Base-by-base conservation (phyloP, 164 flowering plant genomes). In the Akebia trifoliata region DNA sequence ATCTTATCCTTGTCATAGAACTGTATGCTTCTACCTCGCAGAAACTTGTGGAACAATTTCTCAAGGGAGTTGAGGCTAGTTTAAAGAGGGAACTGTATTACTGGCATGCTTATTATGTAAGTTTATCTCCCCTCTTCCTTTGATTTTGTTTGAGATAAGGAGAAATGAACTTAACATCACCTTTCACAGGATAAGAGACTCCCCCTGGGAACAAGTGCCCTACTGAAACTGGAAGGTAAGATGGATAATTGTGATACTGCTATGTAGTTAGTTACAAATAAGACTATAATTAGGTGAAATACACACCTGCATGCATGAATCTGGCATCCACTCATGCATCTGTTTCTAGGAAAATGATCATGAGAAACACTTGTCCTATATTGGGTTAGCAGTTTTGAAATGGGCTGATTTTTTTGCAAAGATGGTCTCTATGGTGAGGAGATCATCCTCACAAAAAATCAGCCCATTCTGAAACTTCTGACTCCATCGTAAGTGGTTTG, bases 31-130 rank as follows among this genome's bases (percentile, higher is more conserved):
- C 40, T 37, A 57, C 55, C 38, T 48, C 70, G 69, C 93, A 81
- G 89, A 86, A 80, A 61, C 84, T 86, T 24, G 83, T 78, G 17
- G 89, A 86, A 63, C 72, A 81, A 31, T 80, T 86, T 63, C 84
- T 86, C 8, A 77, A 72, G 57, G 67, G 80, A 59, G 74, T 78
- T 4, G 84, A 78, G 8, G 64, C 72, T 48, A 67, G 76, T 44
- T 29, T 65, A 4, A 81, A 70, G 56, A 67, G 87, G 69, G 82
- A 83, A 65, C 68, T 83, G 1, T 83, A 78, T 50, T 86, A 83
- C 46, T 86, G 89, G 89, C 83, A 86, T 73, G 85, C 85, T 66
- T 86, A 86, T 64, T 86, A 83, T 60, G 93, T 86, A 72, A 80
- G 85, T 72, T n/a, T 50, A 25, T 26, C n/a, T 49, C 35, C 26